A percentile compares a stretch with the other conserved stretches of the same genome.
phyloP scores from a whole-genome alignment of 1,139 yeast species.

The Kodamaea plutei region DNA sequence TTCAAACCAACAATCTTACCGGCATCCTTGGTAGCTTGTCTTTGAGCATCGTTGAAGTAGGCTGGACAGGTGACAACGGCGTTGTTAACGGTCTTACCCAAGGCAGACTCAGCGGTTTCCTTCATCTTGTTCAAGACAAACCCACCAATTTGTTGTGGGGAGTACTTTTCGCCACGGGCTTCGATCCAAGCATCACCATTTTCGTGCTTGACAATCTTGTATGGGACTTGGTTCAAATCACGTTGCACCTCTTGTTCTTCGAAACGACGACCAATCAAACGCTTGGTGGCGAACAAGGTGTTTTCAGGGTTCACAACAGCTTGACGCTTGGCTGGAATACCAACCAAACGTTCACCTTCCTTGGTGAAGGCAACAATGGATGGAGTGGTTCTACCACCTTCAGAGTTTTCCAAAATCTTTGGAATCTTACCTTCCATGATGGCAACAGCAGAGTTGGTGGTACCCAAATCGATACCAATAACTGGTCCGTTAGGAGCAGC shows the following conservation, averaged over 20 bases:
- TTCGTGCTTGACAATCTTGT: slow-evolving; percentile 91
- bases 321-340: slow-evolving; percentile 98
- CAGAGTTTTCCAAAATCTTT: slow-evolving; percentile 94
- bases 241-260: slow-evolving; percentile 96
- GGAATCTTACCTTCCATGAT: slow-evolving; percentile 97
- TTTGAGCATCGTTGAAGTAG: slow-evolving; percentile 95
- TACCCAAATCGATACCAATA: slow-evolving; percentile 98
- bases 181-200: slow-evolving; percentile 99
- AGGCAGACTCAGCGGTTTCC: slow-evolving; percentile 91
- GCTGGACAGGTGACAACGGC: slow-evolving; percentile 99
- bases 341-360: slow-evolving; percentile 88
- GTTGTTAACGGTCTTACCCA: slow-evolving; percentile 75
- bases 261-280: slow-evolving; percentile 96
- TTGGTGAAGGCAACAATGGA: slow-evolving; percentile 98
- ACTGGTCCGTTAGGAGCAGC: slow-evolving; percentile 67
- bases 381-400: slow-evolving; percentile 98
- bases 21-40: slow-evolving; percentile 98
- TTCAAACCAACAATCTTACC: slow-evolving; percentile 97
- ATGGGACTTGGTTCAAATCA: slow-evolving; percentile 94
- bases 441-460: slow-evolving; percentile 99
- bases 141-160: slow-evolving; percentile 98
- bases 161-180: slow-evolving; percentile 88
- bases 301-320: slow-evolving; percentile 98
- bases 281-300: slow-evolving; percentile 96
- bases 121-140: slow-evolving; percentile 93